Evolutionary conservation across 352 stramenopile species (phyloP), one percentile per base, ranked within the genome.

Genomic region (Thalassiosira hispida): DNA sequence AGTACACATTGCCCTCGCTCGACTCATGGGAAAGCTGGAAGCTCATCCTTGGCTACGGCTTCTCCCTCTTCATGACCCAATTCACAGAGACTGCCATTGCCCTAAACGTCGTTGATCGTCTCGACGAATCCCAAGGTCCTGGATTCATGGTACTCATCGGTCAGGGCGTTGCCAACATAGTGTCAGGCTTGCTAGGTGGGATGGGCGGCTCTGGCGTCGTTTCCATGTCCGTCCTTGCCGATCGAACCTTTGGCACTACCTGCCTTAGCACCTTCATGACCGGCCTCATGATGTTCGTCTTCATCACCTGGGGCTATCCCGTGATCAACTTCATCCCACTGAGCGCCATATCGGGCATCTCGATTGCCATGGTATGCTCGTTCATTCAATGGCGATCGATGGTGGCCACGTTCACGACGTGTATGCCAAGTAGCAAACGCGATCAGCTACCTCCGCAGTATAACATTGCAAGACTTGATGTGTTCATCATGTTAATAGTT

Each of bases 41-140:
- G 27, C 65, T 81, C 20, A 77, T 91, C 18, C 44, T 95, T 35
- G 92, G 88, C 5, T 95, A 91, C 18, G 94, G 94, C 18, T 89
- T 91, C 29, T 95, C 90, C 81, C 83, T 97, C 38, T 95, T 94
- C 67, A 90, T 88, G 6, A 92, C 96, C 20, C 91, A 94, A n/a
- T 87, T 98, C 16, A 95, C 97, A 51, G 95, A 98, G 80, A 81
- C 78, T 35, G 52, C 66, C 23, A 71, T 79, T 42, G 52, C 73
- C 16, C 53, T 86, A 20, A 81, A 86, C 53, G 78, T 82, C 51
- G 59, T 73, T 22, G 70, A 86, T 67, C 62, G 55, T 16, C 55
- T 77, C 31, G 55, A 77, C 18, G 63, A 72, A 47, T 52, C 56
- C 9, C 49, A 81, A 51, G 60, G 60, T 23, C 46, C 59, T 38